Conservation (phyloP, 345 rosid species). For the Dimocarpus longan region DNA sequence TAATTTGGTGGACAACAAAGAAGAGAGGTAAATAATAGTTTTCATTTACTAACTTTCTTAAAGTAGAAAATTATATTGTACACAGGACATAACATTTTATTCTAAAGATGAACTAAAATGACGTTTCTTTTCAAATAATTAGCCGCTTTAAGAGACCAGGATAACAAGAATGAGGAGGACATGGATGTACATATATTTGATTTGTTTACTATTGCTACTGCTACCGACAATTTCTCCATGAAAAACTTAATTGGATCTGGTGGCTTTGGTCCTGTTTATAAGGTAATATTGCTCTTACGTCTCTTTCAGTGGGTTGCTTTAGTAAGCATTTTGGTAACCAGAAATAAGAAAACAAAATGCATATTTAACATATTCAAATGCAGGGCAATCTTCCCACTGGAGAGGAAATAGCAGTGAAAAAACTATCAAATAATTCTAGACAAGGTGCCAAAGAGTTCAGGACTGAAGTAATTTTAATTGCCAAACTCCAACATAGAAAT, state of each 20-base stretch:
- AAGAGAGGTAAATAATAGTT: slow-evolving; percentile 1
- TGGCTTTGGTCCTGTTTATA: slow-evolving; percentile 47
- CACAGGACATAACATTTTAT: no score
- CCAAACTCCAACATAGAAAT: slow-evolving; percentile 19
- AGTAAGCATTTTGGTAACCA: background rate
- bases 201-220: slow-evolving; percentile 24
- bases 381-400: slow-evolving; percentile 31
- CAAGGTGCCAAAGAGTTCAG: slow-evolving; percentile 43
- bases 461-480: slow-evolving; percentile 38
- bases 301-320: background rate
- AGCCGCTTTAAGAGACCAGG: background rate
- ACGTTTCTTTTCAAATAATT: background rate
- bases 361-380: background rate
- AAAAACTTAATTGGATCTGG: slow-evolving; percentile 41
- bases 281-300: background rate
- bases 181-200: slow-evolving; percentile 32
- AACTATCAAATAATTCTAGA: slow-evolving; percentile 34
- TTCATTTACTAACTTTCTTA: background rate
- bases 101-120: background rate
- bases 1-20: background rate
- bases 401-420: slow-evolving; percentile 46
- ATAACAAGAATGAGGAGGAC: slow-evolving; percentile 10
- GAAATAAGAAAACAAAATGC: background rate
- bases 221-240: slow-evolving; percentile 35
- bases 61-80: no score